These are phyloP conservation scores for Fusarium tricinctum DNA, from an alignment of 2,329 filamentous ascomycete genomes.

Conservation along the genomic window DNA sequence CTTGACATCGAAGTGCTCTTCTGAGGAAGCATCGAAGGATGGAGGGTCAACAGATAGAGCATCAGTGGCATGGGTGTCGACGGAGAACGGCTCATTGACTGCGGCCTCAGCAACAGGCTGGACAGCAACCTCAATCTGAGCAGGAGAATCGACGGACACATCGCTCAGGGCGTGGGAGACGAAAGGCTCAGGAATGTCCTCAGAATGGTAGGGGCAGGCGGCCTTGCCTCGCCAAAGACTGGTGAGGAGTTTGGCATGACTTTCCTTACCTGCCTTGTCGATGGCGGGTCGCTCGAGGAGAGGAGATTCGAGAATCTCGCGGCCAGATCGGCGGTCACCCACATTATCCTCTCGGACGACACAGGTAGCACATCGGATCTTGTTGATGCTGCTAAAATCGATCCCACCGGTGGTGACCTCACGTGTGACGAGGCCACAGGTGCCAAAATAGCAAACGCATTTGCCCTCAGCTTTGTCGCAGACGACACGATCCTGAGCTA, in stretches of 20 bases:
- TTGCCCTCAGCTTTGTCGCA: constrained; percentile 31
- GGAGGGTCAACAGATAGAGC: neutral
- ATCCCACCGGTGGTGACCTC: constrained; percentile 1
- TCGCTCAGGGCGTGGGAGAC: too few relatives aligned
- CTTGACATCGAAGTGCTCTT: too few relatives aligned
- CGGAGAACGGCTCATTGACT: too few relatives aligned
- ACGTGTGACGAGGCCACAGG: constrained; percentile 37
- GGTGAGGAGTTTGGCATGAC: constrained; percentile 1
- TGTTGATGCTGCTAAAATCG: constrained; percentile 17
- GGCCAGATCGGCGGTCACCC: constrained; percentile 17
- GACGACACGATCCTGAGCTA: constrained; percentile 26
- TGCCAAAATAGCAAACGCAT: constrained; percentile 47
- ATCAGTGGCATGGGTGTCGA: neutral
- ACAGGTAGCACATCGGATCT: constrained; percentile 37
- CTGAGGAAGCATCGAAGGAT: too few relatives aligned
- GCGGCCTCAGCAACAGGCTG: neutral
- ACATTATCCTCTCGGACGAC: constrained; percentile 34
- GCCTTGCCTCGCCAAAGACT: constrained; percentile 25
- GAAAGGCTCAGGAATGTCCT: neutral
- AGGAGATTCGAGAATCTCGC: constrained; percentile 33
- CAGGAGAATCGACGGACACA: neutral
- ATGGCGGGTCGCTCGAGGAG: constrained; percentile 29
- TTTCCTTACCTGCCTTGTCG: neutral
- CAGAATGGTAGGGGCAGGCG: constrained; percentile 27
- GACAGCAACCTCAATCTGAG: neutral